Conservation (phyloP, 805 yeast species). For the Kluyveromyces lactis region DNA sequence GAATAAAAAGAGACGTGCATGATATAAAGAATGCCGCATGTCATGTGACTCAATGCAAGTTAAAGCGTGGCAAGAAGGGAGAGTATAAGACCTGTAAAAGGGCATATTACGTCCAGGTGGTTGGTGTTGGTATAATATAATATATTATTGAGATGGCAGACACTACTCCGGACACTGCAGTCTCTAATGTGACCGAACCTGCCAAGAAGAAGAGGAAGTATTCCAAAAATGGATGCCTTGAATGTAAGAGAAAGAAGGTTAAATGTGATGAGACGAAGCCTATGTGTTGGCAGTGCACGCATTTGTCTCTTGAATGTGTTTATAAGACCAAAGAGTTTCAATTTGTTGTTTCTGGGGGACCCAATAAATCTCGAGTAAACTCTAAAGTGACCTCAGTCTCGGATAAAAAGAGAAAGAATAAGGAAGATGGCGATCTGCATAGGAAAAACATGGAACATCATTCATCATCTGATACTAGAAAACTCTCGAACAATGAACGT, state of each 20-base stretch:
- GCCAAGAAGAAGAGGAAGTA: constrained; percentile 21
- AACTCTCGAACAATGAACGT: no score
- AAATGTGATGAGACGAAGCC: constrained; percentile 47
- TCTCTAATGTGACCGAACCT: not conserved
- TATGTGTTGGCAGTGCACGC: constrained; percentile 42
- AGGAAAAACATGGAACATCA: no score
- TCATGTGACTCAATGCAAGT: no score
- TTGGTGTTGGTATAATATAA: no score
- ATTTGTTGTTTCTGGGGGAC: not conserved
- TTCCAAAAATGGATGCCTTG: constrained; percentile 30
- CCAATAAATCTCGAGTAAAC: not conserved
- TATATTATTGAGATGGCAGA: no score
- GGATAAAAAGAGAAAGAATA: not conserved
- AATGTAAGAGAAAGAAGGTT: constrained; percentile 30
- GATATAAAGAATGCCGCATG: no score
- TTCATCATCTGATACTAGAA: no score
- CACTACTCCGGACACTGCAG: no score
- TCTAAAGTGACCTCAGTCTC: not conserved
- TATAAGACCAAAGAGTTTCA: constrained; percentile 1
- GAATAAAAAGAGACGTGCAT: no score
- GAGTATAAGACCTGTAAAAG: no score
- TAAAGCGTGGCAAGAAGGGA: no score
- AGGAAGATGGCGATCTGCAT: not conserved
- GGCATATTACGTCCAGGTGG: no score
- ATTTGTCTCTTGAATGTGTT: constrained; percentile 20